Evolutionary conservation across 371 early-diverging fungal genomes (phyloP).

Genomic region (Mucor lusitanicus): DNA sequence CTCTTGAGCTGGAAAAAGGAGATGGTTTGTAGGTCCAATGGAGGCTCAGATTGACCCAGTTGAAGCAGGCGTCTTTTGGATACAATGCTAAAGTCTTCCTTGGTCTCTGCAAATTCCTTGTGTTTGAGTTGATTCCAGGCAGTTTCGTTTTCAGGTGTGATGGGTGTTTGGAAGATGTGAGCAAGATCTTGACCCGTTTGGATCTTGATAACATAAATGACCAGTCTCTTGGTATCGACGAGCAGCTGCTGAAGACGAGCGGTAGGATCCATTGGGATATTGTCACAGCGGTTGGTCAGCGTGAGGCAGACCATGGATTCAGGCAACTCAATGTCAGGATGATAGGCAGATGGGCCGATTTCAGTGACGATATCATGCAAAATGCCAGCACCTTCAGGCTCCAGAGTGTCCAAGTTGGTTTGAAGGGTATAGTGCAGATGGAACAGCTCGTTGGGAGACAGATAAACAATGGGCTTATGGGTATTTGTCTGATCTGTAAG

Average conservation of each 20-base stretch:
- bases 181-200: slow-evolving; percentile 81
- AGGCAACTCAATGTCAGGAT: slow-evolving; percentile 55
- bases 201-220: slow-evolving; percentile 80
- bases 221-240: slow-evolving; percentile 88
- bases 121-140: slow-evolving; percentile 60
- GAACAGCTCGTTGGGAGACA: slow-evolving; percentile 88
- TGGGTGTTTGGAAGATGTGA: slow-evolving; percentile 78
- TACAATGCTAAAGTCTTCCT: slow-evolving; percentile 13
- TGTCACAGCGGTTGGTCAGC: slow-evolving; percentile 70
- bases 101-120: slow-evolving; percentile 39
- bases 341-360: slow-evolving; percentile 76
- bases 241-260: slow-evolving; percentile 72
- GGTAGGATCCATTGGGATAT: slow-evolving; percentile 63
- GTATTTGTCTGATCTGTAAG: slow-evolving; percentile 83
- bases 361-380: slow-evolving; percentile 79
- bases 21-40: slow-evolving; percentile 40
- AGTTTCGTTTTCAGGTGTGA: slow-evolving; percentile 74
- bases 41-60: slow-evolving; percentile 28
- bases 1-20: slow-evolving; percentile 39
- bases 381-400: slow-evolving; percentile 70
- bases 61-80: slow-evolving; percentile 36
- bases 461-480: slow-evolving; percentile 86
- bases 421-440: slow-evolving; percentile 81
- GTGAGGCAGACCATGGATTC: slow-evolving; percentile 71
- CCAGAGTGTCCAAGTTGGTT: slow-evolving; percentile 69